Evolutionary conservation across 23 red algal species (phyloP).

Genomic region (Pyropia yezoensis): DNA sequence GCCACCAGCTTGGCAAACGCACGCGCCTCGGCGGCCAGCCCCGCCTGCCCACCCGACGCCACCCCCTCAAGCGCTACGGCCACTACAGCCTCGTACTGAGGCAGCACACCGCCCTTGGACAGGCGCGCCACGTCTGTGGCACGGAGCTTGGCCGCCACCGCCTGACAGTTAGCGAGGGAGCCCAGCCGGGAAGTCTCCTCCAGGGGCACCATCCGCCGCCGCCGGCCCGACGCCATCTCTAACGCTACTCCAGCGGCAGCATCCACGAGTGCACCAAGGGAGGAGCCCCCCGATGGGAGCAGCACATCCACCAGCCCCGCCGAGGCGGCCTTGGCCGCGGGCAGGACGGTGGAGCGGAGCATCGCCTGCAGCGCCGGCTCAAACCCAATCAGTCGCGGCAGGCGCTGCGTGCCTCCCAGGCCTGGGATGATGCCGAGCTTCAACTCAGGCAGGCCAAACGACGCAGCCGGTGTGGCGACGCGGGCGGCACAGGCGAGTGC

Average conservation of each 20-base stretch:
- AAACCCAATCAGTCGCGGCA: conserved; percentile 93
- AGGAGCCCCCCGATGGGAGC: conserved; percentile 3
- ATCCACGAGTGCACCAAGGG: conserved; percentile 12
- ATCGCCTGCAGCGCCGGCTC: conserved; percentile 71
- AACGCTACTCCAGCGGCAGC: conserved; percentile 44
- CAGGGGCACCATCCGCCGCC: conserved; percentile 20
- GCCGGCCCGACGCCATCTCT: conserved; percentile 19
- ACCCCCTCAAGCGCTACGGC: conserved; percentile 64
- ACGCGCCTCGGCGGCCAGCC: conserved; percentile 44
- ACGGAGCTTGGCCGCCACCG: conserved; percentile 19
- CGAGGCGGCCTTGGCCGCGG: conserved; percentile 25
- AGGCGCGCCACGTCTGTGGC: conserved; percentile 30
- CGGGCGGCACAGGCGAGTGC: conserved; percentile 73
- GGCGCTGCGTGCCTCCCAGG: conserved; percentile 92
- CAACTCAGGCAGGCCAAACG: conserved; percentile 83
- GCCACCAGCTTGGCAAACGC: conserved; percentile 55
- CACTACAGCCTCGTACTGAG: conserved; percentile 66
- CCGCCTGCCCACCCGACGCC: conserved; percentile 61
- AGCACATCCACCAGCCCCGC: conserved; percentile 62
- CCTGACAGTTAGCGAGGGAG: conserved; percentile 27
- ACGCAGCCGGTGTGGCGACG: conserved; percentile 39
- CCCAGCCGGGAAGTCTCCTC: conserved; percentile 45
- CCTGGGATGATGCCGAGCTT: conserved; percentile 95
- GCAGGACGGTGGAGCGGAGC: conserved; percentile 39
- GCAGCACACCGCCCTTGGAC: conserved; percentile 31